Percentiles rank a stretch among this genome's conserved stretches.
Evolutionary conservation across 495 filamentous ascomycete species (phyloP).

Genomic region (Penicillium flavigenum): DNA sequence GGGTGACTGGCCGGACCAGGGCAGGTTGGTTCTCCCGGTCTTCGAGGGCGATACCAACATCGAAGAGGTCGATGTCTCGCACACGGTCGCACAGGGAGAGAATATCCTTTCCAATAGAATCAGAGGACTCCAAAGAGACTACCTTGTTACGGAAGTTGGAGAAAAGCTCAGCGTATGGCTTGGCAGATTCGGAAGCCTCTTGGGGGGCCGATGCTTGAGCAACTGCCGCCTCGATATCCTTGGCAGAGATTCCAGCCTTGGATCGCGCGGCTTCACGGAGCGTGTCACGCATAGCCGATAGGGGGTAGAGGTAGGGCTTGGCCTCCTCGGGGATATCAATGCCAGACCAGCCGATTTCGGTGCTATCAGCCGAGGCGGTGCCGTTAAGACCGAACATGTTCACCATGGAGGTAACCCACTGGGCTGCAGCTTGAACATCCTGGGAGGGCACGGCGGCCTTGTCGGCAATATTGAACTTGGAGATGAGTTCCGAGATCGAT

Average conservation of each 20-base stretch:
- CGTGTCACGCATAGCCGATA: conserved; percentile 66
- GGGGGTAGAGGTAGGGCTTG: conserved; percentile 62
- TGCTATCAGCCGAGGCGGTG: conserved; percentile 51
- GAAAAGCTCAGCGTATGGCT: conserved; percentile 40
- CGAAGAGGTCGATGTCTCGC: conserved; percentile 74
- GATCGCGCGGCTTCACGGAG: conserved; percentile 58
- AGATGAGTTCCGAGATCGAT: conserved; percentile 70
- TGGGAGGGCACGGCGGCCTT: conserved; percentile 56
- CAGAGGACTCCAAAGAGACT: conserved; percentile 44
- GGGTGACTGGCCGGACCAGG: conserved; percentile 77
- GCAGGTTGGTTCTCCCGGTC: conserved; percentile 74
- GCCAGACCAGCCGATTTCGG: conserved; percentile 80
- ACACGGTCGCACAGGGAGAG: conserved; percentile 74
- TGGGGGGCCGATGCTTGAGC: conserved; percentile 22
- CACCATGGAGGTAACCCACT: conserved; percentile 82
- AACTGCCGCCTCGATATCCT: conserved; percentile 37
- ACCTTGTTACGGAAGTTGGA: conserved; percentile 44
- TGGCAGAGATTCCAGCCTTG: conserved; percentile 33
- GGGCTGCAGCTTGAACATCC: conserved; percentile 60
- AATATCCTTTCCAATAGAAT: conserved; percentile 55
- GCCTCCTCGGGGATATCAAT: conserved; percentile 61
- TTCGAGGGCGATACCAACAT: conserved; percentile 82
- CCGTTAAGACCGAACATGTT: conserved; percentile 82
- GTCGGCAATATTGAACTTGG: conserved; percentile 65
- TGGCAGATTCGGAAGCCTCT: conserved; percentile 29